Evolutionary conservation across 805 yeast species (phyloP), one percentile per base, ranked within the genome.

Genomic region (Candida dendrica): DNA sequence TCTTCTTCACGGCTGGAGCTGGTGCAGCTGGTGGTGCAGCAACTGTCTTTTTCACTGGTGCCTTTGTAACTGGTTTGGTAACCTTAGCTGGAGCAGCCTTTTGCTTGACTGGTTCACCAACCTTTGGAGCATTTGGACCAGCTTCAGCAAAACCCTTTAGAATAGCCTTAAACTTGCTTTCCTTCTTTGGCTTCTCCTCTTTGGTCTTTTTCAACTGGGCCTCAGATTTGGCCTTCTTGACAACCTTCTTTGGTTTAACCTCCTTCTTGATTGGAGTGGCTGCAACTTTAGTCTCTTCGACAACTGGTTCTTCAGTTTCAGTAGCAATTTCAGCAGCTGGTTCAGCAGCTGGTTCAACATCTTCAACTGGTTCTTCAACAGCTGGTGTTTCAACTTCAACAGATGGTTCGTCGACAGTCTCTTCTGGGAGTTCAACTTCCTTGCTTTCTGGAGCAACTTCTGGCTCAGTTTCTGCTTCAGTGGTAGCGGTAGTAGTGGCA

Each of bases 201-300:
- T 22, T 22, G 24, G 24, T 22, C 8, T 6, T 22, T 22, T 22
- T 22, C 24, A 22, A 22, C 24, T 22, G 24, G 8, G 24, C 6
- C 6, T 6, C 24, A 22, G 24, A 22, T 8, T 22, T 22, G n/a
- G 30, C 10, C 13, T 27, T 27, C 30, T 27, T 27, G 4, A 13
- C 30, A 27, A 8, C 30, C 13, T 27, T 27, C 9, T n/a, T 16
- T 22, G 3, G n/a, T 24, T 43, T 26, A 5, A 14, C 33, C 19
- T 42, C 41, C 30, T 27, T 27, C 30, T 27, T 27, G 18, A 42
- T 46, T 40, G 38, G 22, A 19, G 26, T 8, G 15, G 27, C 18
- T 4, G 17, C 18, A 13, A 15, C 18, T n/a, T 29, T 33, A 5
- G 27, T 17, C 43, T 45, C 45, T 40, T 33, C 42, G 15, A 34